These are phyloP conservation scores for Exutisphaerella laricina DNA, from an alignment of 2,329 filamentous ascomycete species.

Conservation along the genomic window DNA sequence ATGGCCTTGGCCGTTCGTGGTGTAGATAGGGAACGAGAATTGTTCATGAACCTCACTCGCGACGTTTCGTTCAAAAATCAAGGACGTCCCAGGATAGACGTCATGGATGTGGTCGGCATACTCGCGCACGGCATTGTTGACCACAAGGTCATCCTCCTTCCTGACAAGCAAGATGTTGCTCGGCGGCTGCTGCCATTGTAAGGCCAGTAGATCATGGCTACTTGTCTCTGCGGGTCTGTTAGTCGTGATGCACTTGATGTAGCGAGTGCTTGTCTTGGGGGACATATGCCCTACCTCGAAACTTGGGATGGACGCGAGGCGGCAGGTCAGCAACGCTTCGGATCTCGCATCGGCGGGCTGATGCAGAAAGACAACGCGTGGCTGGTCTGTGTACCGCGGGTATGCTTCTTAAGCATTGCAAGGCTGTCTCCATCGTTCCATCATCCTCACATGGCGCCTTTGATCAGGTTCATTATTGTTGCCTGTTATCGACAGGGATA, in stretches of 20 bases:
- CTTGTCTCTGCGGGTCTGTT: conserved; percentile 45
- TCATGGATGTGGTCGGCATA: conserved; percentile 64
- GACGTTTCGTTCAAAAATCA: conserved; percentile 75
- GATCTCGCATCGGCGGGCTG: conserved; percentile 44
- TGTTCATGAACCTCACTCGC: conserved; percentile 65
- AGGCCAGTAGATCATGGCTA: conserved; percentile 56
- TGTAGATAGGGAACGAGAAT: conserved; percentile 69
- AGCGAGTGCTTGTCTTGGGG: neutral
- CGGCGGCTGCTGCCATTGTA: conserved; percentile 63
- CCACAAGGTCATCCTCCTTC: conserved; percentile 54
- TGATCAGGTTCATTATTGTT: too few relatives aligned
- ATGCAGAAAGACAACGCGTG: conserved; percentile 46
- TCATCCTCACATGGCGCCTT: conserved; percentile 10
- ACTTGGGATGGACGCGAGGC: conserved; percentile 56
- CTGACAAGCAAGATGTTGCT: conserved; percentile 64
- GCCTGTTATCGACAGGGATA: neutral
- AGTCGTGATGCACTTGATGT: conserved; percentile 47
- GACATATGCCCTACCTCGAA: conserved; percentile 48
- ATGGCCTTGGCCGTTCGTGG: conserved; percentile 37
- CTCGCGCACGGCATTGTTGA: conserved; percentile 53
- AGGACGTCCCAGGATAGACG: conserved; percentile 73
- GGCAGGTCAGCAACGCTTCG: conserved; percentile 48
- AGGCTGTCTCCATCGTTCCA: conserved; percentile 30
- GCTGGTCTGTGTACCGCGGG: conserved; percentile 13
- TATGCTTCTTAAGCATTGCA: conserved; percentile 24